Base-by-base conservation (phyloP, 2,329 filamentous ascomycete genomes). In the Colletotrichum sp. region DNA sequence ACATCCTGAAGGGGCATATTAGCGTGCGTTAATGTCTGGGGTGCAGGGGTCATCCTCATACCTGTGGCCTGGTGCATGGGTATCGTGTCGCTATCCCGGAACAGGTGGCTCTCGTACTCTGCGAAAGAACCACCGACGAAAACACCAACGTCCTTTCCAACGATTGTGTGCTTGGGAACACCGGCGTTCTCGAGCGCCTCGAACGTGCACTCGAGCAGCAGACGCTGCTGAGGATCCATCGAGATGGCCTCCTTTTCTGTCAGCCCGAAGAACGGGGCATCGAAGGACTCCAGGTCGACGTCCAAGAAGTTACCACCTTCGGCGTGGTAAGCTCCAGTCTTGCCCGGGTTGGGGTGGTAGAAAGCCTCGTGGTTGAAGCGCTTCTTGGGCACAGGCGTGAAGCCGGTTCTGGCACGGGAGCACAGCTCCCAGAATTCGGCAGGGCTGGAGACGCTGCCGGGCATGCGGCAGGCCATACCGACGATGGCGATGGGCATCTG, bases 171-270 rank as follows among this genome's bases (percentile, higher is more conserved):
- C 78, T 87, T 88, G 9, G 88, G 84, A 21, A 89, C 83, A 10
- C 89, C 89, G 3, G 88, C 88, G 71, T 87, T 89, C 77, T 91
- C 89, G 12, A 91, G 82, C 0, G 89, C 88, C 79, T 91, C 89
- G 74, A 88, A 91, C 1, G 88, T 87, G 74, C 87, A 89, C 79
- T 91, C 89, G 3, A 91, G 83, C 9, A 90, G 83, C 24, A 89
- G 82, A 2, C 89, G 84, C 73, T 91, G 89, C 75, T 91, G 89
- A 1, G 89, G 89, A 65, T 91, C 89, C 87, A 91, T 88, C 1
- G 88, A 87, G 64, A 83, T 83, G 32, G 87, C 88, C 79, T 90
- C 88, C 76, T 88, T 87, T 76, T 87, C 84, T 1, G 88, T 88
- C n/a, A 90, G 81, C 60, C 86, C 85, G 79, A 91, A 91, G 78